Percentiles rank a stretch among this genome's conserved stretches.
Conservation (phyloP, 345 rosid species). For the Populus deltoides region DNA sequence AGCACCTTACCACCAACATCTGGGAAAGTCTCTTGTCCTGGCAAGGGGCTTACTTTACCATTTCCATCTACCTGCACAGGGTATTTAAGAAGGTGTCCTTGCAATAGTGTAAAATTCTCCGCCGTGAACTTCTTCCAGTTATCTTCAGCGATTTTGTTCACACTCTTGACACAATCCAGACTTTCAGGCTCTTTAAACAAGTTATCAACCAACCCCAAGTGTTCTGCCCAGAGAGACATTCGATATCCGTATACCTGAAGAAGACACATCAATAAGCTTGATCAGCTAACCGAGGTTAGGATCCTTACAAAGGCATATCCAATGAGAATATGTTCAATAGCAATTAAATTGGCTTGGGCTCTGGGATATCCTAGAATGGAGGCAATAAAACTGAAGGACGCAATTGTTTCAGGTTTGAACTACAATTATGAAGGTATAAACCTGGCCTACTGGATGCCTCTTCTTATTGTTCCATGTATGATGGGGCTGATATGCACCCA, state of each 20-base stretch:
- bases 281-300: not conserved
- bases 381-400: not conserved
- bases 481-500: conserved; percentile 73
- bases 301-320: not conserved
- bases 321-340: not conserved
- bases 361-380: not conserved
- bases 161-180: conserved; percentile 52
- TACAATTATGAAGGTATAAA: conserved; percentile 6
- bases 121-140: conserved; percentile 63
- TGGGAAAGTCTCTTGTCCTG: conserved; percentile 66
- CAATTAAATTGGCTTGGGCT: not conserved
- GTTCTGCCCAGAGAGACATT: conserved; percentile 94
- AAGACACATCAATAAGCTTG: not conserved
- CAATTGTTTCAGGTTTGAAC: not conserved
- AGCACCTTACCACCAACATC: conserved; percentile 83
- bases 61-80: conserved; percentile 50
- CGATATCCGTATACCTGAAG: conserved; percentile 72
- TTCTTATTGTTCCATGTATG: conserved; percentile 56
- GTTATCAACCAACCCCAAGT: conserved; percentile 47
- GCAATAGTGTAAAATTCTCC: conserved; percentile 41
- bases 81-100: conserved; percentile 71
- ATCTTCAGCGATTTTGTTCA: conserved; percentile 64
- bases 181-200: conserved; percentile 53
- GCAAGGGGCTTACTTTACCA: conserved; percentile 56
- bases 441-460: conserved; percentile 71